Evolutionary conservation across 768 basidiomycete species (phyloP).

Genomic region (Lyophyllum decastes): DNA sequence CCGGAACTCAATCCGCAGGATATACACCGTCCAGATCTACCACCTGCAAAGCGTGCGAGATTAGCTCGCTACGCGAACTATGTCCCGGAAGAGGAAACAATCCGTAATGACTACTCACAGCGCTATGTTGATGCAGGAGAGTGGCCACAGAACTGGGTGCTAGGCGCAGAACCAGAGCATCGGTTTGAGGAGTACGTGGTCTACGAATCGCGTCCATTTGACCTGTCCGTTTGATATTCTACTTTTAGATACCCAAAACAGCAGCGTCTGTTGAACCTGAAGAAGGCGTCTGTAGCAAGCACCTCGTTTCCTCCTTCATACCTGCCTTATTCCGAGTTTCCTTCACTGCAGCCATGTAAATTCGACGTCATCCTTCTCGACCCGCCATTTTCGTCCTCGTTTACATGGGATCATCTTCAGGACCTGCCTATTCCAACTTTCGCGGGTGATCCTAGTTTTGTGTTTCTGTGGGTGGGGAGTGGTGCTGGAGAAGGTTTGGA

Average conservation of each 20-base stretch:
- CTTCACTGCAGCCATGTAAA: slow-evolving; percentile 60
- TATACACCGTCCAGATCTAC: slow-evolving; percentile 39
- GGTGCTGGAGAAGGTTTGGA: slow-evolving; percentile 91
- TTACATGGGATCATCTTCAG: slow-evolving; percentile 83
- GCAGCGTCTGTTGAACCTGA: slow-evolving; percentile 78
- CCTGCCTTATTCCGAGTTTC: slow-evolving; percentile 60
- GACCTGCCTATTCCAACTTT: slow-evolving; percentile 80
- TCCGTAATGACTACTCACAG: slow-evolving; percentile 93
- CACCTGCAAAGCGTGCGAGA: slow-evolving; percentile 76
- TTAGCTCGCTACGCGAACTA: slow-evolving; percentile 76
- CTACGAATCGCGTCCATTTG: neutral
- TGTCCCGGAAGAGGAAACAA: slow-evolving; percentile 92
- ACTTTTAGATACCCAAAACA: slow-evolving; percentile 87
- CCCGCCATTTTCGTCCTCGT: slow-evolving; percentile 85
- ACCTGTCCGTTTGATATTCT: slow-evolving; percentile 1
- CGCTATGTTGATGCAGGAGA: slow-evolving; percentile 89
- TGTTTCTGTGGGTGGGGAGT: slow-evolving; percentile 95
- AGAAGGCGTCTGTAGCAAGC: slow-evolving; percentile 73
- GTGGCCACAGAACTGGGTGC: slow-evolving; percentile 93
- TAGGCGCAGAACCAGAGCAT: slow-evolving; percentile 84
- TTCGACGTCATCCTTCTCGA: slow-evolving; percentile 93
- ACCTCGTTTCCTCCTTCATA: slow-evolving; percentile 76
- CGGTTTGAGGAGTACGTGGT: slow-evolving; percentile 91
- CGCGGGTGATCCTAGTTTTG: slow-evolving; percentile 89
- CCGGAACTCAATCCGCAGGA: slow-evolving; percentile 37